Base-by-base conservation (phyloP, 768 basidiomycete genomes). In the Chiua virens region DNA sequence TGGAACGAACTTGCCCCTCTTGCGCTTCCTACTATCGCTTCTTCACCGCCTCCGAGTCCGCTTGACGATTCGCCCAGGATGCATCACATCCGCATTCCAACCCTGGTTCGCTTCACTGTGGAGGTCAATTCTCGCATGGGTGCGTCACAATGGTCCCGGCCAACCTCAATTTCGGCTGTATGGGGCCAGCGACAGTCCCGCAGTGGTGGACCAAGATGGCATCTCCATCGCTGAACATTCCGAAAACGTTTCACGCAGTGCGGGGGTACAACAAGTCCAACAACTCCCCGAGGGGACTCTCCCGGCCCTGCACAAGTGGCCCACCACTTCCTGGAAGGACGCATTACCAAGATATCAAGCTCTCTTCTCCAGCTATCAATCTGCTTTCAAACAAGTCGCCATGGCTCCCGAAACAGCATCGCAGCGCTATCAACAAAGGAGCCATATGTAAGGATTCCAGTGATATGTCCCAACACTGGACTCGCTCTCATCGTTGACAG, bases 381-480 rank as follows among this genome's bases (percentile, higher is more conserved):
- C 32, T 10, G 14, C 40, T 7, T 39, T 18, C 4, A 9, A 28
- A 11, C 23, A 15, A 23, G 1, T 42, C 5, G 34, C 59, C 14
- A 38, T 47, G 7, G 58, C 42, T n/a, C 60, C 51, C 1, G 60
- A 58, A 10, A 7, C 22, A 25, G 48, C 25, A 8, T 62, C 56
- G 23, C 55, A 30, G 32, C 41, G 59, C 7, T 60, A 62, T 38
- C 22, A 34, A 8, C 13, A 13, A 5, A 53, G 23, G 56, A 27
- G 18, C n/a, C 38, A 25, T 8, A 45, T 5, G 58, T 58, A 45
- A 10, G 49, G 14, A 20, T 25, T 11, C 22, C 22, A 4, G 23
- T n/a, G 17, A 41, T 8, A 14, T 27, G 41, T 6, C 6, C 14
- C 10, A 1, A 30, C 14, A 28, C 10, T 17, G 9, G 41, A 8